Evolutionary conservation across 192 early-diverging fungal species (phyloP).

Genomic region (Coemansia sp.): DNA sequence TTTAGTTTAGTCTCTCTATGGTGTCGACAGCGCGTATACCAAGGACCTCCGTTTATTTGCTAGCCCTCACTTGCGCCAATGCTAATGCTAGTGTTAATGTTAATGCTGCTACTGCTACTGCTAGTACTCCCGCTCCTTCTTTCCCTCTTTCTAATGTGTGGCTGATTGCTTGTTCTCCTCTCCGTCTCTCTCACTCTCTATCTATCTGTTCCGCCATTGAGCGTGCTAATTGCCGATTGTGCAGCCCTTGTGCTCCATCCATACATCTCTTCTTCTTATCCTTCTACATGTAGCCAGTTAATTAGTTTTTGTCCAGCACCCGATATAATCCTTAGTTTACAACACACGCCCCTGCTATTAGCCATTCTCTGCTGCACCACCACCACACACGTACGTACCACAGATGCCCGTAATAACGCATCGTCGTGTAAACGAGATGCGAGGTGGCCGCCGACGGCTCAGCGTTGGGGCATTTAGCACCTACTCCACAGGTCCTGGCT

Average conservation of each 20-base stretch:
- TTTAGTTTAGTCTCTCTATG: background rate
- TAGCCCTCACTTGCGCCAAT: background rate
- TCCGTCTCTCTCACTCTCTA: background rate
- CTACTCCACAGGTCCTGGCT: constrained; percentile 6
- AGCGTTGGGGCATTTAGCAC: constrained; percentile 43
- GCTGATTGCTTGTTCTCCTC: constrained; percentile 10
- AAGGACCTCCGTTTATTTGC: background rate
- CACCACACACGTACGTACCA: background rate
- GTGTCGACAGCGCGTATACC: background rate
- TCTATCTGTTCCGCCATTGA: background rate
- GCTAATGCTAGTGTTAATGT: background rate
- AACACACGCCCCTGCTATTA: no score
- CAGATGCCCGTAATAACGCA: constrained; percentile 54
- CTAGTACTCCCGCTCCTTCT: background rate
- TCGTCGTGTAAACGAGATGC: constrained; percentile 51
- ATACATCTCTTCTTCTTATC: background rate
- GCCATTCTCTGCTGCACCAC: background rate
- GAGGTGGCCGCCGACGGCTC: constrained; percentile 51
- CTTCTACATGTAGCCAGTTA: background rate
- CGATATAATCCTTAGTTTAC: no score
- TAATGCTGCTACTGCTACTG: no score
- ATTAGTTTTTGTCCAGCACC: no score
- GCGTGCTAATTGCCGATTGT: constrained; percentile 8
- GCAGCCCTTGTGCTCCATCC: constrained; percentile 1
- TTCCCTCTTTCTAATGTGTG: constrained; percentile 1